These are phyloP conservation scores for Manihot esculenta DNA, from an alignment of 441 rosid species.

Conservation along the genomic window DNA sequence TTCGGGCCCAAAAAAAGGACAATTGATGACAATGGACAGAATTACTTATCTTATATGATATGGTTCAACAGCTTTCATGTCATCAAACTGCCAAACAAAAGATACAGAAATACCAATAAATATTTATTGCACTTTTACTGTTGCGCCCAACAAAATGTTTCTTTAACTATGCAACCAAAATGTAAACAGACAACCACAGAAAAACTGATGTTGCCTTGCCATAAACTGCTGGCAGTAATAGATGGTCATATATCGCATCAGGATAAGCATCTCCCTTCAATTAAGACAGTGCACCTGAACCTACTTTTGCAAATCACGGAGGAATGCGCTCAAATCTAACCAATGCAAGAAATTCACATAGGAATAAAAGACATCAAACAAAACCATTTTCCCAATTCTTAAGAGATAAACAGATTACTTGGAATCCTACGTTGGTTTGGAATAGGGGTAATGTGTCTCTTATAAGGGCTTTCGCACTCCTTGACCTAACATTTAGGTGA, in stretches of 20 bases:
- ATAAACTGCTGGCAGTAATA: background rate
- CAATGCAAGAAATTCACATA: background rate
- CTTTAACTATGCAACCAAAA: background rate
- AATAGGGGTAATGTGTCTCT: no score
- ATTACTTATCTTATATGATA: background rate
- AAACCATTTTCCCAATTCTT: background rate
- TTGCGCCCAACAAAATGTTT: background rate
- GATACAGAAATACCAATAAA: background rate
- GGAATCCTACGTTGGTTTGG: no score
- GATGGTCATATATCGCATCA: background rate
- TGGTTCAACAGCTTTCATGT: background rate
- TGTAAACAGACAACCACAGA: background rate
- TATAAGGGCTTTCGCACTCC: no score
- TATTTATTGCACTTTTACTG: background rate
- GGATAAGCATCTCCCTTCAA: background rate
- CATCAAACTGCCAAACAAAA: background rate
- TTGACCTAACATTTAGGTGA: no score
- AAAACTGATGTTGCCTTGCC: background rate
- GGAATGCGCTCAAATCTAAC: background rate
- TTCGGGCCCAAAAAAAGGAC: background rate
- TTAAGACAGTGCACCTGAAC: background rate
- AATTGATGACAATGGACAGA: background rate
- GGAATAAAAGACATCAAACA: background rate
- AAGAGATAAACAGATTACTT: background rate
- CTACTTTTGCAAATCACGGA: background rate